Base-by-base conservation (phyloP, 352 stramenopile genomes). In the Pythium scleroteichum region DNA sequence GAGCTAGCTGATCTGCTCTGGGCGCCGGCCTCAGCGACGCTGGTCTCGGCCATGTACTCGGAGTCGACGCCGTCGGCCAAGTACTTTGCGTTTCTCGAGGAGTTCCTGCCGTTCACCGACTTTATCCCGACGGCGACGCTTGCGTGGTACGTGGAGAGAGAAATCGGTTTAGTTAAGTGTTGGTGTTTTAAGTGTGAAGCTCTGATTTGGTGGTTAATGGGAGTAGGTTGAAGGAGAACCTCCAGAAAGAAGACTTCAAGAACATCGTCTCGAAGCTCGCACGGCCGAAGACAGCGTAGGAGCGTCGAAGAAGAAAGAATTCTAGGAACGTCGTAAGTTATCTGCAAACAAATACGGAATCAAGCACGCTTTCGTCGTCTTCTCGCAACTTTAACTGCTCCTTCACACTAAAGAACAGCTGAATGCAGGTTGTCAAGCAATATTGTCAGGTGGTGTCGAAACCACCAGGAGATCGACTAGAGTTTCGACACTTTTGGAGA, bases 51-150 rank as follows among this genome's bases (percentile, higher is more conserved):
- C 14, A 85, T 98, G 74, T 99, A 98, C 66, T 87, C 91, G 49
- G 70, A 90, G 7, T 88, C 82, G 8, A 85, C 73, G 35, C 91
- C 90, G 8, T 89, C 78, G 42, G 71, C 87, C 35, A 97, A 96
- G 66, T 97, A 98, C 59, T 44, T 98, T 26, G 78, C 72, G 3
- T 85, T 92, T 54, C 17, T 93, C 2, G 85, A 95, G 42, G 85
- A 96, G 56, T 13, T 94, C 16, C 63, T 99, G 47, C 96, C 96
- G 1, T 98, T 99, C 75, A 98, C 96, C 13, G 96, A 99, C 69
- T 81, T 97, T 35, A 88, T 99, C 41, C 96, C 96, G 12, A 96
- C 88, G n/a, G 96, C 94, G 10, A 98, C 90, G 2, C 58, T 98
- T 33, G 92, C 90, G 12, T 99, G 94, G 92, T 90, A 57, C 19